A percentile compares a stretch with the other conserved stretches of the same genome.
phyloP scores from a whole-genome alignment of 768 basidiomycete genomes.

The Holtermannia corniformis region DNA sequence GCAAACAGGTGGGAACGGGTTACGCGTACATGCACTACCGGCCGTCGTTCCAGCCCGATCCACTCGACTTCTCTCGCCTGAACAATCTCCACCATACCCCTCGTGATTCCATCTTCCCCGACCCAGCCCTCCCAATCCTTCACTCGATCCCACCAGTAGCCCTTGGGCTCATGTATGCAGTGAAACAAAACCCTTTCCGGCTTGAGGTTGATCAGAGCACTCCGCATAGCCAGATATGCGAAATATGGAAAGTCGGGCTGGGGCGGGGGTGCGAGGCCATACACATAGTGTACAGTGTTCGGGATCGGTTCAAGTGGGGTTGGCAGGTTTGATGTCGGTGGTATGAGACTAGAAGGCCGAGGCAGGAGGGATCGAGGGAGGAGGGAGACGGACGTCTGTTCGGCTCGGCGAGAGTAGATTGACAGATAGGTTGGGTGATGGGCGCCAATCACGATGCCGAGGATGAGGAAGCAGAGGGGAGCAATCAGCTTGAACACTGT shows the following conservation, averaged over 20 bases:
- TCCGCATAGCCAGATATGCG: constrained; percentile 36
- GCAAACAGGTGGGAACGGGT: not conserved
- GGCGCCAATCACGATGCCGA: constrained; percentile 20
- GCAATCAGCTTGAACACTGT: not conserved
- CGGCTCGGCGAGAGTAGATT: constrained; percentile 23
- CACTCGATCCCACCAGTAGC: constrained; percentile 39
- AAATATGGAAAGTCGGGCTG: constrained; percentile 34
- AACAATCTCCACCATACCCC: constrained; percentile 19
- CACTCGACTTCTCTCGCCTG: constrained; percentile 23
- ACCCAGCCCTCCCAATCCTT: constrained; percentile 24
- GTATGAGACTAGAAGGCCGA: constrained; percentile 11
- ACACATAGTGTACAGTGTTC: constrained; percentile 39
- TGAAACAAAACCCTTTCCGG: constrained; percentile 38
- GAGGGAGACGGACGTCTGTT: constrained; percentile 1
- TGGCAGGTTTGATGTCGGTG: constrained; percentile 10
- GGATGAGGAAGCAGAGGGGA: constrained; percentile 6
- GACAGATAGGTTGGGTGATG: constrained; percentile 27
- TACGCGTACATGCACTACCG: constrained; percentile 21
- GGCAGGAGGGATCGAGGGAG: constrained; percentile 16
- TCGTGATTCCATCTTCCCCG: constrained; percentile 8
- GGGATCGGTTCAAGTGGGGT: constrained; percentile 23
- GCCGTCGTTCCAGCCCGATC: constrained; percentile 21
- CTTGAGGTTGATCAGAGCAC: constrained; percentile 26
- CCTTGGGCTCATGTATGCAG: constrained; percentile 30
- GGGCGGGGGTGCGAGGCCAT: constrained; percentile 30